These are phyloP conservation scores for Trichoderma orchidacearum DNA, from an alignment of 495 filamentous ascomycete genomes.

Conservation along the genomic window DNA sequence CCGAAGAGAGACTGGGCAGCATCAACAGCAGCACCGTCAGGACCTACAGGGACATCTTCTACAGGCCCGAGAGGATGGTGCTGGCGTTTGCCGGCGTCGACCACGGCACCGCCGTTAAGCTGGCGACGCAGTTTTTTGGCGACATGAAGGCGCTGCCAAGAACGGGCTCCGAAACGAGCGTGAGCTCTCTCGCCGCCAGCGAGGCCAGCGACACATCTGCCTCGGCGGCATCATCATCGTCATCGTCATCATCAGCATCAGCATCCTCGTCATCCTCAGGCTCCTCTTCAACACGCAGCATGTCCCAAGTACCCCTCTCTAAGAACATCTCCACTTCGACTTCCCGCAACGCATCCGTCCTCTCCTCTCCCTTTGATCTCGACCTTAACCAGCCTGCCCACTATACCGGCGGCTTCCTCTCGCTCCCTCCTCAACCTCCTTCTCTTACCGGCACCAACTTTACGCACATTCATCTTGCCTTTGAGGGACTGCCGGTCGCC, in stretches of 20 bases:
- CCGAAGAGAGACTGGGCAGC: constrained; percentile 59
- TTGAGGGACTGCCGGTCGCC: constrained; percentile 85
- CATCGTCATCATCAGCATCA: constrained; percentile 23
- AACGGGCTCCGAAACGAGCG: constrained; percentile 30
- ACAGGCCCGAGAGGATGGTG: constrained; percentile 78
- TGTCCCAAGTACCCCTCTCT: constrained; percentile 84
- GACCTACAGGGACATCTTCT: constrained; percentile 73
- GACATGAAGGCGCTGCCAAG: constrained; percentile 67
- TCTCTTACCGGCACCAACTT: constrained; percentile 64
- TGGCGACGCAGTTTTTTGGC: constrained; percentile 78
- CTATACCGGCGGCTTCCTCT: constrained; percentile 88
- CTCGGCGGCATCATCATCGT: constrained; percentile 27
- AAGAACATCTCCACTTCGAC: constrained; percentile 75
- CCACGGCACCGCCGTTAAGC: constrained; percentile 63
- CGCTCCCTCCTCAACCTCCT: constrained; percentile 64
- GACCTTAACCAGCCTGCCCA: constrained; percentile 56
- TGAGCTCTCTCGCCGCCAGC: not conserved
- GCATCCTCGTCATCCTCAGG: constrained; percentile 5
- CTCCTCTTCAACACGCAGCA: constrained; percentile 41
- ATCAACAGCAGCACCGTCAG: constrained; percentile 67
- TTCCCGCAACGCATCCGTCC: constrained; percentile 43
- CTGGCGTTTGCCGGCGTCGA: constrained; percentile 89
- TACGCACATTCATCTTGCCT: constrained; percentile 86
- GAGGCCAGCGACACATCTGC: constrained; percentile 19
- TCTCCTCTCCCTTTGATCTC: constrained; percentile 23